These are phyloP conservation scores for Sporobolomyces pararoseus DNA, from an alignment of 768 basidiomycete species.

Conservation along the genomic window DNA sequence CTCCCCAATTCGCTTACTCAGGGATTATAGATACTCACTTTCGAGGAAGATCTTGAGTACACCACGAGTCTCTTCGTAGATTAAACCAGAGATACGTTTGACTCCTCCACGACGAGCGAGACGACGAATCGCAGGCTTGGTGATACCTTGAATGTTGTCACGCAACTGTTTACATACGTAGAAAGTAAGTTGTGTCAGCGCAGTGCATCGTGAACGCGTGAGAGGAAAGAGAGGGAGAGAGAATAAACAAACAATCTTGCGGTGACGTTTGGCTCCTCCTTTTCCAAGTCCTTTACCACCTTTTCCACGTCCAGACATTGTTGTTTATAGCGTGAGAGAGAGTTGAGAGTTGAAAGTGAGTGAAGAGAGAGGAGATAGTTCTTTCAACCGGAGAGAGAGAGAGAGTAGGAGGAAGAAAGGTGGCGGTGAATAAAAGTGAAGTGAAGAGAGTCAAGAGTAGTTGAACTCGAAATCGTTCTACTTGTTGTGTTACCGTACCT, in stretches of 20 bases:
- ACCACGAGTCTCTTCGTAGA: slow-evolving; percentile 94
- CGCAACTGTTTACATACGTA: slow-evolving; percentile 51
- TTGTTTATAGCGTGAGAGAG: slow-evolving; percentile 6
- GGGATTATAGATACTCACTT: slow-evolving; percentile 36
- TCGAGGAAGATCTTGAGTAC: slow-evolving; percentile 92
- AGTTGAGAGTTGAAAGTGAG: slow-evolving; percentile 1
- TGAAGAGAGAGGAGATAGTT: not conserved
- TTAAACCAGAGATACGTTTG: slow-evolving; percentile 83
- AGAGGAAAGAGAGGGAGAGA: not conserved
- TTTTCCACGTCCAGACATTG: slow-evolving; percentile 91
- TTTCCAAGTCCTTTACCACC: slow-evolving; percentile 78
- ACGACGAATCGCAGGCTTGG: slow-evolving; percentile 85
- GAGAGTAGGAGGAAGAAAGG: not conserved
- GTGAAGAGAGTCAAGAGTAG: slow-evolving; percentile 9
- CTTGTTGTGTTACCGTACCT: no score
- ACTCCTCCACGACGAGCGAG: slow-evolving; percentile 96
- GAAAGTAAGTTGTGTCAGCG: not conserved
- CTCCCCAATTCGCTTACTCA: no score
- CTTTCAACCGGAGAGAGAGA: no score
- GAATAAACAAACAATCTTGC: slow-evolving; percentile 66
- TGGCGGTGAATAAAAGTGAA: not conserved
- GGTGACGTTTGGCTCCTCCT: slow-evolving; percentile 92
- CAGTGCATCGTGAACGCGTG: no score
- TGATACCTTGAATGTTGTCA: slow-evolving; percentile 63
- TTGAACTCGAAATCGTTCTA: not conserved